A percentile compares a stretch with the other conserved stretches of the same genome.
Evolutionary conservation across 2,329 filamentous ascomycete genomes (phyloP).

Genomic region (Monilinia fructicola): DNA sequence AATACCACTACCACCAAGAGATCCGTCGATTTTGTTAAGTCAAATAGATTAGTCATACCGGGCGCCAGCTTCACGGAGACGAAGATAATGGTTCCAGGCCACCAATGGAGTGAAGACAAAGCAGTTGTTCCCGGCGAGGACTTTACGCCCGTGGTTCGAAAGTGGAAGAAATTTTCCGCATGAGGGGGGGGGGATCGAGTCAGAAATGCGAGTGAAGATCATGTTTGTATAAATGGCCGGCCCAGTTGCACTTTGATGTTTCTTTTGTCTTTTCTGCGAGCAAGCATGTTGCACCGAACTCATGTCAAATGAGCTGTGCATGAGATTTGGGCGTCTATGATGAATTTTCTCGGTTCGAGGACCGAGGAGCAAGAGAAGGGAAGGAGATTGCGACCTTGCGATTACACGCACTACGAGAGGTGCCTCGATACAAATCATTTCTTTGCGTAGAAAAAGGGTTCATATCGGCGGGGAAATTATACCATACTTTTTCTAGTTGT

Average conservation of each 20-base stretch:
- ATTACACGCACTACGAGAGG: constrained; percentile 8
- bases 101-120: constrained; percentile 22
- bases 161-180: constrained; percentile 30
- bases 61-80: constrained; percentile 21
- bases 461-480: constrained; percentile 15
- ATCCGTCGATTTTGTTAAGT: constrained; percentile 27
- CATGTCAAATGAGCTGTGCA: constrained; percentile 6
- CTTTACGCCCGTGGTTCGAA: constrained; percentile 18
- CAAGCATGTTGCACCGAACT: background rate
- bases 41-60: constrained; percentile 26
- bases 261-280: constrained; percentile 17
- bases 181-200: constrained; percentile 7
- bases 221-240: constrained; percentile 22
- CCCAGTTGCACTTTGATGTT: constrained; percentile 14
- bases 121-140: constrained; percentile 19
- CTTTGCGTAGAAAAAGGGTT: constrained; percentile 13
- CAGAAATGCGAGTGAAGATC: background rate
- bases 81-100: constrained; percentile 26
- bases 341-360: constrained; percentile 1
- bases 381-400: background rate
- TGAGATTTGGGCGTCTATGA: constrained; percentile 19
- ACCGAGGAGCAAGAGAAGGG: background rate
- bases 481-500: constrained; percentile 13
- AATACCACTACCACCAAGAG: constrained; percentile 28
- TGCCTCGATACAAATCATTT: constrained; percentile 14